Evolutionary conservation across 129 eudicot genomes (phyloP), one percentile per base, ranked within the genome.

Genomic region (carrot (Daucus carota)): DNA sequence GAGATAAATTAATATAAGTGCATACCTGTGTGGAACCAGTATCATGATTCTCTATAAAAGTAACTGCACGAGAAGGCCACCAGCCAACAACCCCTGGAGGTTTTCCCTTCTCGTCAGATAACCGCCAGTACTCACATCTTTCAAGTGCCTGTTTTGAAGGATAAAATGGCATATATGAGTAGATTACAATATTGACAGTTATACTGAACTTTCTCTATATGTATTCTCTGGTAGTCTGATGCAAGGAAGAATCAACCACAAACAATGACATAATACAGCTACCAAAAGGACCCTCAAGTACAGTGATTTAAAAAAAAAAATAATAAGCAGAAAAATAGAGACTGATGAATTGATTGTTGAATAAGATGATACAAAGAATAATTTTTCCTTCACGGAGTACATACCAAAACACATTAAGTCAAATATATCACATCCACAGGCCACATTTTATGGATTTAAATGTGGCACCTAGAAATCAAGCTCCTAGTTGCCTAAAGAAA

Each of bases 31-130:
- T 95, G 67, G 99, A 95, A 75, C 99, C 99, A 60, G 99, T 95
- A 83, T 95, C 99, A 73, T 95, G 99, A 86, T 95, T 95, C 84
- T 95, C 99, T 78, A 95, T 95, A 74, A 95, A 95, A n/a, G 99
- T 95, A 75, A 95, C 96, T 57, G 97, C 99, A 73, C 99, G 88
- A 75, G 99, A 95, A 0, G 99, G 99, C 99, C 99, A 95, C 99
- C 99, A 95, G 48, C 99, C 99, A 80, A 95, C 78, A 42, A 91
- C 99, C 9, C 99, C 99, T 5, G 99, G 99, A 52, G 99, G 99
- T 65, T 89, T 91, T 78, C 99, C 96, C 73, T 89, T 89, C 73
- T 86, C 77, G 84, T 95, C 99, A 41, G 89, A 77, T 83, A 95
- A 81, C 78, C 99, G 85, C 99, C 99, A 95, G 73, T 95, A 95